These are phyloP conservation scores for Amoeboaphelidium occidentale DNA, from an alignment of 371 early-diverging fungal genomes.

Conservation along the genomic window DNA sequence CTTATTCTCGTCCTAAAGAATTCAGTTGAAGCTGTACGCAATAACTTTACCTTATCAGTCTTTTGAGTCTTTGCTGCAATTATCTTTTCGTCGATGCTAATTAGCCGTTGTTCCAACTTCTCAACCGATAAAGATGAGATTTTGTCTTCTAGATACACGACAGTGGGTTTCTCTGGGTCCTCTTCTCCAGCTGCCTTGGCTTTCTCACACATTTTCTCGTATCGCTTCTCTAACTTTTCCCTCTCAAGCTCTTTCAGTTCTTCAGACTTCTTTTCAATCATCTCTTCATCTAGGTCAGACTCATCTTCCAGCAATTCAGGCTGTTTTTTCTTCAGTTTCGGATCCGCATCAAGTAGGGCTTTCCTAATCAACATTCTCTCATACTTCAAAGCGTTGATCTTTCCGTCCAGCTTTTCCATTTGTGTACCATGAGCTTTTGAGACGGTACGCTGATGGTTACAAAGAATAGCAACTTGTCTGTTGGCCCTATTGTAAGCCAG, in stretches of 20 bases:
- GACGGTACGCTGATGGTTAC: conserved; percentile 86
- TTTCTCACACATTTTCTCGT: conserved; percentile 23
- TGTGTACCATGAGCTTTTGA: conserved; percentile 47
- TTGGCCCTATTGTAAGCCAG: conserved; percentile 88
- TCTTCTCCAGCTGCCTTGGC: conserved; percentile 17
- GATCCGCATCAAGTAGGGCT: conserved; percentile 36
- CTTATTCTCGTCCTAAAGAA: conserved; percentile 69
- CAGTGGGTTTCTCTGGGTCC: conserved; percentile 19
- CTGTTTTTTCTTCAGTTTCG: conserved; percentile 40
- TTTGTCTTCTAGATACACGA: conserved; percentile 5
- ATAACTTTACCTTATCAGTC: conserved; percentile 37
- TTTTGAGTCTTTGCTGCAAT: conserved; percentile 30
- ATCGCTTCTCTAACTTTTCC: conserved; percentile 37
- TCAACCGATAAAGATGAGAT: conserved; percentile 23
- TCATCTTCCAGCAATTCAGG: conserved; percentile 36
- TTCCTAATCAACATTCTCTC: conserved; percentile 40
- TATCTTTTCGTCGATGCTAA: conserved; percentile 38
- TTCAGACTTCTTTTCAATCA: conserved; percentile 27
- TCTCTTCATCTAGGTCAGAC: conserved; percentile 53
- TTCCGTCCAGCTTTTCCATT: conserved; percentile 55
- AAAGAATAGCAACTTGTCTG: conserved; percentile 80
- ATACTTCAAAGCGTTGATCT: conserved; percentile 57
- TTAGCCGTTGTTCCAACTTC: conserved; percentile 28
- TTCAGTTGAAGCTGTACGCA: neutral
- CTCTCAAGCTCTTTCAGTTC: conserved; percentile 11